Evolutionary conservation across 164 flowering plant species (phyloP), one percentile per base, ranked within the genome.

Genomic region (Magnolia officinalis): DNA sequence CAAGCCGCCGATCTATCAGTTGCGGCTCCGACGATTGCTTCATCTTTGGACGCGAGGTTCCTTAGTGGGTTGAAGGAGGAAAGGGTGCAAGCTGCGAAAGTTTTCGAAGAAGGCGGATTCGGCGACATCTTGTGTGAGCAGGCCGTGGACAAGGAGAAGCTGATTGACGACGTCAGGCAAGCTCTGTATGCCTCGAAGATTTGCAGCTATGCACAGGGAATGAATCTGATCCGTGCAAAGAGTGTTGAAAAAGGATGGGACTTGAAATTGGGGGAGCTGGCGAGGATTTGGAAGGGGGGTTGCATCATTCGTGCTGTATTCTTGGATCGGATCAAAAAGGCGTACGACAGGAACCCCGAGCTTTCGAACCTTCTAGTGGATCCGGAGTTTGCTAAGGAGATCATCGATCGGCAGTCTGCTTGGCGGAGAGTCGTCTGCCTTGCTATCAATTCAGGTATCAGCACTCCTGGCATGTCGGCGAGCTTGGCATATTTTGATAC

Each of bases 231-330:
- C 77, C 90, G 91, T 69, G 96, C 92, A 10, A 91, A 91, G 86
- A 91, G 93, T 75, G 63, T 77, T n/a, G 93, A 91, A 82, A 82
- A 86, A 80, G 88, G 89, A 16, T 90, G 96, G 96, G 88, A 73
- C 75, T 73, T 91, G 84, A 82, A 87, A 79, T 81, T 91, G 83
- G 93, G 96, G 26, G 93, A 91, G 76, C 77, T 91, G 68, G 93
- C 93, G 3, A 84, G 92, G 86, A 91, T 91, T 29, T 91, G 96
- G 96, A 91, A 91, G 74, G 96, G 96, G 0, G 95, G 93, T 24
- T 89, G 95, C 80, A 91, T 91, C 29, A 91, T 91, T 76, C 81
- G 95, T 31, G 95, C 95, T 0, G 79, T 88, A 6, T 91, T 91
- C 83, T 81, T 90, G 72, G 95, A 91, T 78, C 79, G 92, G 69